Evolutionary conservation across 2,329 filamentous ascomycete genomes (phyloP).

Genomic region (Alternaria metachromatica): DNA sequence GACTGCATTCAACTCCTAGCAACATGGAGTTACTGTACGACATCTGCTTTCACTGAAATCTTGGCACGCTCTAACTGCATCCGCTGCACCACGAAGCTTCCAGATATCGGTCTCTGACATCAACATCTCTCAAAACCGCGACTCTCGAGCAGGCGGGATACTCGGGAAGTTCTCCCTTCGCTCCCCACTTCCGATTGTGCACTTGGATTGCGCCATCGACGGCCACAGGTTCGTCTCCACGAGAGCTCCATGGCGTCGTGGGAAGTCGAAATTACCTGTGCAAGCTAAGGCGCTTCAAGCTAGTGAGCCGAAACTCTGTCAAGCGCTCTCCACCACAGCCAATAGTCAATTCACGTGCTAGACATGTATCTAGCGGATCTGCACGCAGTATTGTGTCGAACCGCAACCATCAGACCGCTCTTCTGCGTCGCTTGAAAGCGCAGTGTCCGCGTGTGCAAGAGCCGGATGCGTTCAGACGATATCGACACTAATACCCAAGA

Average conservation of each 20-base stretch:
- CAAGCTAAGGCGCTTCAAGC: slow-evolving; percentile 14
- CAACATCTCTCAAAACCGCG: not conserved
- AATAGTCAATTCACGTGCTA: slow-evolving; percentile 20
- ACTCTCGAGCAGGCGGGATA: not conserved
- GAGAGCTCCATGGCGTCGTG: not conserved
- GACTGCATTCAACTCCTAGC: not conserved
- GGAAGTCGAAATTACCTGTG: slow-evolving; percentile 24
- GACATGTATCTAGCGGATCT: slow-evolving; percentile 5
- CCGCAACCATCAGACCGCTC: slow-evolving; percentile 13
- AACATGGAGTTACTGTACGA: not conserved
- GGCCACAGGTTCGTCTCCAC: slow-evolving; percentile 1
- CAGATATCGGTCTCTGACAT: not conserved
- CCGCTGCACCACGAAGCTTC: not conserved
- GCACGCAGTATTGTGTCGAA: not conserved
- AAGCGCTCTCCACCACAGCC: slow-evolving; percentile 8
- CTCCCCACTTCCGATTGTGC: not conserved
- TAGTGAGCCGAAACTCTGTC: slow-evolving; percentile 18
- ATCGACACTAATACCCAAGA: slow-evolving; percentile 10
- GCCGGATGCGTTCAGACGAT: slow-evolving; percentile 7
- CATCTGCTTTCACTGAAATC: not conserved
- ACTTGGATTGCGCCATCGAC: slow-evolving; percentile 1
- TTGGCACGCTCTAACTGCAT: not conserved
- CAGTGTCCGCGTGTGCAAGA: slow-evolving; percentile 16
- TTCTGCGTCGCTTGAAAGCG: not conserved
- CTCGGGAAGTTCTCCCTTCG: not conserved